Evolutionary conservation across 129 eudicot species (phyloP).

Genomic region (Saposhnikovia divaricata): DNA sequence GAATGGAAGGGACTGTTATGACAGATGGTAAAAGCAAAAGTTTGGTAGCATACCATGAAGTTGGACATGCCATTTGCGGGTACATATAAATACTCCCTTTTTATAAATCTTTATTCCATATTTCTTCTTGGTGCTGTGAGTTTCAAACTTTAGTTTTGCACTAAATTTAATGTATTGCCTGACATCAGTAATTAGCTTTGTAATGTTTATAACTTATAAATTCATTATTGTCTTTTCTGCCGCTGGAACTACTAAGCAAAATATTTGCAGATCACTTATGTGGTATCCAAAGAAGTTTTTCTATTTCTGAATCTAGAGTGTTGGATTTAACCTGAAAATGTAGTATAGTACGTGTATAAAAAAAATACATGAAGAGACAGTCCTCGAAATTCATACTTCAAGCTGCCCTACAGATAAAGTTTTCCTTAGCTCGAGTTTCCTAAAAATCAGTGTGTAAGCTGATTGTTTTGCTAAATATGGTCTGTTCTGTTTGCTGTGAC

Average conservation of each 20-base stretch:
- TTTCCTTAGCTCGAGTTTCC: too few species aligned
- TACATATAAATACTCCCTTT: constrained; percentile 18
- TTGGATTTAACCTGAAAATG: background rate
- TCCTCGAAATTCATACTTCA: background rate
- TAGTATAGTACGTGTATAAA: background rate
- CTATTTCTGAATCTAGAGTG: background rate
- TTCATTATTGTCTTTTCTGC: constrained; percentile 49
- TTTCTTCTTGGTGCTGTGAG: background rate
- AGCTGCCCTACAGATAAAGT: background rate
- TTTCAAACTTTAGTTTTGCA: background rate
- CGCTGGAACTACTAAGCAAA: background rate
- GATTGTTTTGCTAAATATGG: background rate
- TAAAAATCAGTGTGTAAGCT: too few species aligned
- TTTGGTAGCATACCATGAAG: constrained; percentile 95
- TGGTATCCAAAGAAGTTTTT: background rate
- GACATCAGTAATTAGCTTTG: constrained; percentile 69
- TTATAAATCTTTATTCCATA: background rate
- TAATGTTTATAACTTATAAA: constrained; percentile 21
- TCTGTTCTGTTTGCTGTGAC: constrained; percentile 11
- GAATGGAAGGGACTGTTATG: constrained; percentile 97
- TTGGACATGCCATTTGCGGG: constrained; percentile 99
- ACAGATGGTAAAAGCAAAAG: constrained; percentile 95
- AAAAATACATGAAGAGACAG: background rate
- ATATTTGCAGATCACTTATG: background rate
- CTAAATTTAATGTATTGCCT: constrained; percentile 53